These are phyloP conservation scores for Viola pubescens DNA, from an alignment of 441 rosid genomes.

Conservation along the genomic window DNA sequence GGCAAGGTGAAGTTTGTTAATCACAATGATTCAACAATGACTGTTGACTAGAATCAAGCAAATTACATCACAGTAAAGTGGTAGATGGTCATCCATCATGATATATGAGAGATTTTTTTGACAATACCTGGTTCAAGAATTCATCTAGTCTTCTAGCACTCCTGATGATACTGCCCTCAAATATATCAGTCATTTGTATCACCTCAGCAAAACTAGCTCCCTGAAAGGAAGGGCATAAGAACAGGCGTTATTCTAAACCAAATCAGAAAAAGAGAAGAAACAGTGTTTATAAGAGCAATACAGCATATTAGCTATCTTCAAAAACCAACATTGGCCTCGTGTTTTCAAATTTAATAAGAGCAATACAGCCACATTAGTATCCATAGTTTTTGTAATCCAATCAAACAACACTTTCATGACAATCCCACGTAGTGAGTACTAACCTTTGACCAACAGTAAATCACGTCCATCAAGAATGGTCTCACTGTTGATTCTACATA, in stretches of 20 bases:
- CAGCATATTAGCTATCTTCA: background rate
- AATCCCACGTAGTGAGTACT: constrained; percentile 7
- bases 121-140: constrained; percentile 85
- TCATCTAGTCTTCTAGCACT: constrained; percentile 93
- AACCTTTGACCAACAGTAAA: constrained; percentile 96
- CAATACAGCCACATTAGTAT: no score
- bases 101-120: background rate
- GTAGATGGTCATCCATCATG: background rate
- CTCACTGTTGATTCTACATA: constrained; percentile 93
- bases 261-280: background rate
- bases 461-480: constrained; percentile 91
- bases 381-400: no score
- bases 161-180: constrained; percentile 91
- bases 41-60: no score
- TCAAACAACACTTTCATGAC: no score
- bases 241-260: constrained; percentile 6
- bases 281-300: background rate
- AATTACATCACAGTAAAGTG: no score
- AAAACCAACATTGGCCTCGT: background rate
- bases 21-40: no score
- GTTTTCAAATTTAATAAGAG: background rate
- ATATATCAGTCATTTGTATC: constrained; percentile 91
- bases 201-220: constrained; percentile 89
- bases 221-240: constrained; percentile 27
- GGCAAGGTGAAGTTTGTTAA: no score